Evolutionary conservation across 2,329 filamentous ascomycete species (phyloP), one percentile per base, ranked within the genome.

Genomic region (Remersonia thermophila): DNA sequence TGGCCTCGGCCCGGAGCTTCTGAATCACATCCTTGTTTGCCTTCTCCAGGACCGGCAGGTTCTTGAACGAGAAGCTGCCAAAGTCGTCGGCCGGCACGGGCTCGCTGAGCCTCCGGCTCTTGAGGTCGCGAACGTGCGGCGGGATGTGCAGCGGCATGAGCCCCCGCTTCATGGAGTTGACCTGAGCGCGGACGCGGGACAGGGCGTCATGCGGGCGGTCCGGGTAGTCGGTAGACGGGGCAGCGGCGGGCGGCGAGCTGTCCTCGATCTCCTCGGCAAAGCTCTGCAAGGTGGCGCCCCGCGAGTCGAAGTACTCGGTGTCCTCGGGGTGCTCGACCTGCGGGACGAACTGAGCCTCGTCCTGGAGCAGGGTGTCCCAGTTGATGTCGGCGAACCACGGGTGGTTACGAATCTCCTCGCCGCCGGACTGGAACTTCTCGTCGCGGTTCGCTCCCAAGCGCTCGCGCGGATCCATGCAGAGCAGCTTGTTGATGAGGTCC

Each of bases 1-100:
- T 70, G 3, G 91, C 87, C 57, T 96, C 87, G 15, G 87, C 85
- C 9, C 87, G 79, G 39, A 98, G 67, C 56, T 96, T 96, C 51
- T 96, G 87, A 23, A 98, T 94, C 20, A 96, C 86, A 51, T 98
- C 91, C 55, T 98, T 98, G 60, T 98, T 98, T 37, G 91, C 91
- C 58, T 95, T 96, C 51, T 96, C 91, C 13, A 98, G 68, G 14
- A 96, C 89, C 0, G 89, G 87, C 33, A 98, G 63, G 50, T 98
- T 98, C 63, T 98, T 98, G 68, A 94, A 98, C 27, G 85, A 77
- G 58, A 98, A 98, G 44, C 77, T 86, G 23, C 91, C 91, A 65
- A 98, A 98, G 55, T 98, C 93, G 56, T 98, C 91, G 1, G 80
- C 71, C 23, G 77, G 73, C 12, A 89, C 77, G 1, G 91, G 91